These are phyloP conservation scores for Aspergillus tubingensis DNA, from an alignment of 2,329 filamentous ascomycete species.

Conservation along the genomic window DNA sequence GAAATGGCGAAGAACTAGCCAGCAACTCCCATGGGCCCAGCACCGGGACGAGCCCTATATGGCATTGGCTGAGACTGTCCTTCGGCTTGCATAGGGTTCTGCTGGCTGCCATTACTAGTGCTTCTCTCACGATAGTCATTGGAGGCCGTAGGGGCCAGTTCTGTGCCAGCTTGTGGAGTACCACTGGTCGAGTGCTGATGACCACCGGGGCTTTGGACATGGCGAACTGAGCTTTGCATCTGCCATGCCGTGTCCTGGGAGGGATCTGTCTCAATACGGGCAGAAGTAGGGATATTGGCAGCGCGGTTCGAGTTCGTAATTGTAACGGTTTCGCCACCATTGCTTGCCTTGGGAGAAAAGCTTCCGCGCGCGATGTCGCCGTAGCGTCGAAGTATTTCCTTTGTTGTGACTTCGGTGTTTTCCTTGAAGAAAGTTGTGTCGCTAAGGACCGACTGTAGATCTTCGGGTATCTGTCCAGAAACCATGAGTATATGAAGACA, in stretches of 20 bases:
- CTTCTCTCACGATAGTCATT: constrained; percentile 38
- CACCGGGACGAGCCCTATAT: constrained; percentile 40
- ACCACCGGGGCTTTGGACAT: constrained; percentile 57
- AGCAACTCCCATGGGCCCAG: constrained; percentile 44
- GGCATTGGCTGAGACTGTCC: constrained; percentile 36
- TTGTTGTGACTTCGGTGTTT: constrained; percentile 85
- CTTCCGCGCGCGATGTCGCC: constrained; percentile 73
- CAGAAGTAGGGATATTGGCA: constrained; percentile 54
- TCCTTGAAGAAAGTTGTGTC: constrained; percentile 81
- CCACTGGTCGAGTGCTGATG: constrained; percentile 35
- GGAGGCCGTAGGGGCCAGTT: constrained; percentile 29
- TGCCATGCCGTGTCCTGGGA: constrained; percentile 70
- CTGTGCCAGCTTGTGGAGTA: constrained; percentile 26
- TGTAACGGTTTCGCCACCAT: constrained; percentile 56
- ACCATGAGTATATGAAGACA: constrained; percentile 10
- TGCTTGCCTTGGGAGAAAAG: constrained; percentile 58
- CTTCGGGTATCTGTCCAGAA: constrained; percentile 75
- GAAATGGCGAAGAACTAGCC: constrained; percentile 26
- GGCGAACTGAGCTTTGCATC: constrained; percentile 79
- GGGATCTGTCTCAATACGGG: constrained; percentile 80
- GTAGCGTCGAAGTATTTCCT: constrained; percentile 93
- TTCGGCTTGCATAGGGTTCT: constrained; percentile 28
- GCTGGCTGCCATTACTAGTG: constrained; percentile 38
- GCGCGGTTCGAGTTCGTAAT: constrained; percentile 43
- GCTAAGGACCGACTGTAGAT: constrained; percentile 81